These are phyloP conservation scores for Cladosporium phlei DNA, from an alignment of 2,329 filamentous ascomycete species.

Conservation along the genomic window DNA sequence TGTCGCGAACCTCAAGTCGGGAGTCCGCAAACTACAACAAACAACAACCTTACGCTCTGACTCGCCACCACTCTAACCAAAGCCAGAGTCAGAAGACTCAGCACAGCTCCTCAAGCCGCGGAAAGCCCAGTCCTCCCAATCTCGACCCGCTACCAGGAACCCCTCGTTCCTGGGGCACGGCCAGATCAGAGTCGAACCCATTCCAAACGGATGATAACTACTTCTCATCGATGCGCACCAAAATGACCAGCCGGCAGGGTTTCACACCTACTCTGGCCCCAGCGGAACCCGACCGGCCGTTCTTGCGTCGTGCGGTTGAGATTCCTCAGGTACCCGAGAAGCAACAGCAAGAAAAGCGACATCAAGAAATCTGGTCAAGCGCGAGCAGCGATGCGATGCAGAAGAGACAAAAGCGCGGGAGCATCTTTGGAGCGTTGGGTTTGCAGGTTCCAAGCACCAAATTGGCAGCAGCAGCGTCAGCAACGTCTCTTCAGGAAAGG, in stretches of 20 bases:
- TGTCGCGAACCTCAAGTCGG: background rate
- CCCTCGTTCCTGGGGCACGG: background rate
- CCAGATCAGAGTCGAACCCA: conserved; percentile 6
- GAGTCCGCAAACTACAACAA: too few relatives aligned
- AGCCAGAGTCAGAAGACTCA: background rate
- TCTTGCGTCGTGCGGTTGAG: background rate
- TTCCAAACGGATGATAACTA: conserved; percentile 12
- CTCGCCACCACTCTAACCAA: background rate
- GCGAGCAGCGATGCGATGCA: background rate
- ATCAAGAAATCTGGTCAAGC: background rate
- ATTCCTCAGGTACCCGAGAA: background rate
- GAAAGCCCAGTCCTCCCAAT: background rate
- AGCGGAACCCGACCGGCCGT: background rate
- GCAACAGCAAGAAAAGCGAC: background rate
- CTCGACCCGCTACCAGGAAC: background rate
- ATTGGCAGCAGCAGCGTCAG: too few relatives aligned
- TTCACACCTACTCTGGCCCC: conserved; percentile 10
- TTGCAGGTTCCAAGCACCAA: conserved; percentile 10
- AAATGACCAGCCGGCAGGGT: conserved; percentile 4
- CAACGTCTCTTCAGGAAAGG: too few relatives aligned
- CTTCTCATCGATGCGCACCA: conserved; percentile 6
- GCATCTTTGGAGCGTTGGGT: conserved; percentile 19
- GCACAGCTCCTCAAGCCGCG: conserved; percentile 1
- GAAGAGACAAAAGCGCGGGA: conserved; percentile 18
- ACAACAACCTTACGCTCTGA: too few relatives aligned